Conservation (phyloP, 2,329 filamentous ascomycete species). For the Malbranchea zuffiana region DNA sequence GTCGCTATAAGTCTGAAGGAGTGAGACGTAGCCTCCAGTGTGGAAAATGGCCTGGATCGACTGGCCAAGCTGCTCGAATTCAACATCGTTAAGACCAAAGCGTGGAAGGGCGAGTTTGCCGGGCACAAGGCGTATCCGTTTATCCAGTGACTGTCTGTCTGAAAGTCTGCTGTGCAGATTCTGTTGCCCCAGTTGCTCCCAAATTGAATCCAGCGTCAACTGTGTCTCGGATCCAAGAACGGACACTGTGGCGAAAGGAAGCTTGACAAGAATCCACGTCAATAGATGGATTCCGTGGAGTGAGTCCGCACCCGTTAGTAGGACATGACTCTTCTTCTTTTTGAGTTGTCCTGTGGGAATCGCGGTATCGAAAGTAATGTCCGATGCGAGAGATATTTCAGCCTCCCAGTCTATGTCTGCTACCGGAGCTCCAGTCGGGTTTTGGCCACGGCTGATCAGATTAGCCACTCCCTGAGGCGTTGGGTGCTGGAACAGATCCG, state of each 20-base stretch:
- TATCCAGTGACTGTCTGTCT: background rate
- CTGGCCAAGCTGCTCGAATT: slow-evolving; percentile 6
- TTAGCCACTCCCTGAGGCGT: slow-evolving; percentile 9
- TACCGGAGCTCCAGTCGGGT: slow-evolving; percentile 1
- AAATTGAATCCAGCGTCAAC: slow-evolving; percentile 1
- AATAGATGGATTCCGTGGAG: slow-evolving; percentile 11
- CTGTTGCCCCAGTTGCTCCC: slow-evolving; percentile 4
- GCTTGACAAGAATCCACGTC: slow-evolving; percentile 1
- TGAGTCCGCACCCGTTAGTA: slow-evolving; percentile 9
- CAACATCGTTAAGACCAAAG: slow-evolving; percentile 2
- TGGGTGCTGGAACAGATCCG: slow-evolving; percentile 10
- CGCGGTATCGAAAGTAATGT: slow-evolving; percentile 1
- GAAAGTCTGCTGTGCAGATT: slow-evolving; percentile 3
- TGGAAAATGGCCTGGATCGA: slow-evolving; percentile 10
- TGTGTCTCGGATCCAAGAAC: slow-evolving; percentile 5
- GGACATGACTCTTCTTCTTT: slow-evolving; percentile 7
- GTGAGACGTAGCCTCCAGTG: slow-evolving; percentile 7
- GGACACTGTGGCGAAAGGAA: slow-evolving; percentile 2
- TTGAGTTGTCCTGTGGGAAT: background rate
- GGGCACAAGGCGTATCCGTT: slow-evolving; percentile 6
- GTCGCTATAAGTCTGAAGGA: slow-evolving; percentile 10
- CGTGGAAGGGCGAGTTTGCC: slow-evolving; percentile 4
- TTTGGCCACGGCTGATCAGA: slow-evolving; percentile 1
- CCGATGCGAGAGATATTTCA: slow-evolving; percentile 5
- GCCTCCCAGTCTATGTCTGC: slow-evolving; percentile 8